Conservation (phyloP, 2,329 filamentous ascomycete genomes). For the Magnaporthiopsis incrustans region DNA sequence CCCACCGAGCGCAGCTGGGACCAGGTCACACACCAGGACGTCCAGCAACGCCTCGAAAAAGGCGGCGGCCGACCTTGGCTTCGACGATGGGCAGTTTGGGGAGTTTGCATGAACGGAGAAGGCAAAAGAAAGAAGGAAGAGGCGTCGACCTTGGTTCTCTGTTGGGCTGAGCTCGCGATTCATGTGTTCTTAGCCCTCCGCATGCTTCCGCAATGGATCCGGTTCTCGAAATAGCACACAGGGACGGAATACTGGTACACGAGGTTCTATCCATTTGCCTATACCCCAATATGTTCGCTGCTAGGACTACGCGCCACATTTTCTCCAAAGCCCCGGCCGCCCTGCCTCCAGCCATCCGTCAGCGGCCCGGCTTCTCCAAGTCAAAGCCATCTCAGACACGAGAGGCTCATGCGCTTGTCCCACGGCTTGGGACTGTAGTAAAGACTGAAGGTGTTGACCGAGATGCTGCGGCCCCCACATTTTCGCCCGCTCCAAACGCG, state of each 20-base stretch:
- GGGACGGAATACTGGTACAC: no score
- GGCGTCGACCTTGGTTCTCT: not conserved
- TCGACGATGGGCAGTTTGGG: constrained; percentile 83
- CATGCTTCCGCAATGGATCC: constrained; percentile 4
- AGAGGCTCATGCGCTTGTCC: constrained; percentile 25
- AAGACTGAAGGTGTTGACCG: not conserved
- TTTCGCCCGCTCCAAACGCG: not conserved
- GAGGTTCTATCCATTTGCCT: not conserved
- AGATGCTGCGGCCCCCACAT: not conserved
- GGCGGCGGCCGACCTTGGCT: constrained; percentile 55
- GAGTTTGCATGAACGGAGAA: constrained; percentile 55
- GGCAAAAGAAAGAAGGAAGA: not conserved
- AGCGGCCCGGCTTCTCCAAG: constrained; percentile 11
- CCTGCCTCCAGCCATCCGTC: not conserved
- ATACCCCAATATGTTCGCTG: not conserved
- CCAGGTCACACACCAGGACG: constrained; percentile 33
- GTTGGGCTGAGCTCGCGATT: not conserved
- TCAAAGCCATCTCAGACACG: constrained; percentile 22
- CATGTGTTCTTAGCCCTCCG: not conserved
- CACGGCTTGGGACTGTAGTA: constrained; percentile 5
- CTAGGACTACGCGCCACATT: not conserved
- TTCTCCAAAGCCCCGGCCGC: no score
- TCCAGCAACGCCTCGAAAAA: constrained; percentile 47
- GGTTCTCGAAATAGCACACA: not conserved
- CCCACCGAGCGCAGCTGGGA: constrained; percentile 48